Evolutionary conservation across 2,329 filamentous ascomycete species (phyloP).

Genomic region (Sclerotinia trifoliorum): DNA sequence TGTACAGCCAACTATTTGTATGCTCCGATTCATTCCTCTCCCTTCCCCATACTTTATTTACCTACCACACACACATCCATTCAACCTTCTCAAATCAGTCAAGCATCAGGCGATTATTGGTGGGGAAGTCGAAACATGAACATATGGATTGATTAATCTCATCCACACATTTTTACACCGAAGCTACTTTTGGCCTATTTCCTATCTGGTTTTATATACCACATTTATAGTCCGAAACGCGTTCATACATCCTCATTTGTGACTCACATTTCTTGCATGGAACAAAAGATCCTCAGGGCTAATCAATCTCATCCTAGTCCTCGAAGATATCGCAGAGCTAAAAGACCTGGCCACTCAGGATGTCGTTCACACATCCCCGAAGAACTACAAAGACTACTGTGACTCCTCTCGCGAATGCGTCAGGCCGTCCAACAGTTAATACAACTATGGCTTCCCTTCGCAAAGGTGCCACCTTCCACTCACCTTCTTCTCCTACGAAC

Average conservation of each 20-base stretch:
- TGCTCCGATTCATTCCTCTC: not conserved
- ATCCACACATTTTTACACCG: conserved; percentile 4
- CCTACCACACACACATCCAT: not conserved
- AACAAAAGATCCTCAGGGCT: conserved; percentile 30
- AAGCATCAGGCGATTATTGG: conserved; percentile 5
- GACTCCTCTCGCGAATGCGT: conserved; percentile 47
- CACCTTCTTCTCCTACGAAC: conserved; percentile 41
- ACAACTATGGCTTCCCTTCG: conserved; percentile 56
- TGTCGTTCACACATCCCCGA: conserved; percentile 40
- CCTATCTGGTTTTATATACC: conserved; percentile 7
- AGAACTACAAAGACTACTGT: conserved; percentile 44
- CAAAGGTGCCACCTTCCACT: conserved; percentile 67
- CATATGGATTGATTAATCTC: conserved; percentile 8
- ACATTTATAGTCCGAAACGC: conserved; percentile 8
- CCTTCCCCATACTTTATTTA: not conserved
- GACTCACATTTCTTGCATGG: conserved; percentile 38
- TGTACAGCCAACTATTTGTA: not conserved
- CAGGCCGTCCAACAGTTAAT: conserved; percentile 49
- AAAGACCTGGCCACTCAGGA: conserved; percentile 36
- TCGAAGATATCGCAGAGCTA: conserved; percentile 25
- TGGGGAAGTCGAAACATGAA: not conserved
- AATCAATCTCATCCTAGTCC: conserved; percentile 34
- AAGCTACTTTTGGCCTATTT: conserved; percentile 13
- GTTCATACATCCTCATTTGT: conserved; percentile 26
- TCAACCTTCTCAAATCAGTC: not conserved